phyloP scores from a whole-genome alignment of 2,329 filamentous ascomycete species.

The Conoideocrella luteorostrata region DNA sequence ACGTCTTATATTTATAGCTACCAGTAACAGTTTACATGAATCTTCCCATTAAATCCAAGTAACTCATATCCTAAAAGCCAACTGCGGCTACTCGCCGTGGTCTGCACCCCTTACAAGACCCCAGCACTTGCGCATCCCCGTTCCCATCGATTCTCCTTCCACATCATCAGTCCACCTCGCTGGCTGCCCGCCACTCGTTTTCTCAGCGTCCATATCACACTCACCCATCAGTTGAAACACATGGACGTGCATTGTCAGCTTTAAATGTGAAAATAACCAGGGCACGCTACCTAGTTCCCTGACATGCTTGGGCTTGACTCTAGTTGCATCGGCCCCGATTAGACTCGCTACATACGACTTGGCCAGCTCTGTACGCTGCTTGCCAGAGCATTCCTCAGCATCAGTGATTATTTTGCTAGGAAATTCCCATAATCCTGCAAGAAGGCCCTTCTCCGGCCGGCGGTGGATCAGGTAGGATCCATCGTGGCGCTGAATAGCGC shows the following conservation, averaged over 20 bases:
- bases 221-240: constrained; percentile 33
- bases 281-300: constrained; percentile 45
- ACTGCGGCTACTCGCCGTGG: too few species aligned
- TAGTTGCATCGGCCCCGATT: background rate
- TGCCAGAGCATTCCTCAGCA: constrained; percentile 13
- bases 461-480: constrained; percentile 41
- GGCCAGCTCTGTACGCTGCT: constrained; percentile 31
- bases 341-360: constrained; percentile 20
- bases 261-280: constrained; percentile 52
- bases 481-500: constrained; percentile 40
- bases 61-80: too few species aligned
- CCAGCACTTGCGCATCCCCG: constrained; percentile 54
- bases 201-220: background rate
- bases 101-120: constrained; percentile 28
- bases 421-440: constrained; percentile 52
- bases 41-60: too few species aligned
- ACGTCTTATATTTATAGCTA: too few species aligned
- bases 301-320: constrained; percentile 22
- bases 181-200: constrained; percentile 8
- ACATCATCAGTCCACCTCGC: constrained; percentile 30
- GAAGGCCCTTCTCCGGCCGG: constrained; percentile 46
- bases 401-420: constrained; percentile 36
- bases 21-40: too few species aligned
- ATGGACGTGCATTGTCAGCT: constrained; percentile 52
- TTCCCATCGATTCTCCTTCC: constrained; percentile 49